Evolutionary conservation across 345 rosid species (phyloP).

Genomic region (Salix viminalis): DNA sequence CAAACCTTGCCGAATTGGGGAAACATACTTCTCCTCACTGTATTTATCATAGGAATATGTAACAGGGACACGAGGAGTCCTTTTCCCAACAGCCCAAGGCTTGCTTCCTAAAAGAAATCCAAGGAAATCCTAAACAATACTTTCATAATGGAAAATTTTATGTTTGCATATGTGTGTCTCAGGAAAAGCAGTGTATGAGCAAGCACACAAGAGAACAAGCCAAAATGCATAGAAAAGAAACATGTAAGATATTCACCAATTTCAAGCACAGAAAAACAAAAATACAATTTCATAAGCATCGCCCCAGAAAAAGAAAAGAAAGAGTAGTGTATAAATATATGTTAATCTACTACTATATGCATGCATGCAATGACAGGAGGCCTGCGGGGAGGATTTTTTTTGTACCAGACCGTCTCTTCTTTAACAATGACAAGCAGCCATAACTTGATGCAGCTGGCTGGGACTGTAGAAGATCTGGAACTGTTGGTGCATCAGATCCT

Average conservation of each 20-base stretch:
- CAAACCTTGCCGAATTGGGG: constrained; percentile 53
- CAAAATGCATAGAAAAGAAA: no score
- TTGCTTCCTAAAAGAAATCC: constrained; percentile 45
- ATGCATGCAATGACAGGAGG: neutral
- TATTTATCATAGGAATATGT: constrained; percentile 51
- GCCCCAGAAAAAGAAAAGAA: neutral
- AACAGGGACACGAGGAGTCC: constrained; percentile 81
- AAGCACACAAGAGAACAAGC: neutral
- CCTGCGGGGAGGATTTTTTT: constrained; percentile 17
- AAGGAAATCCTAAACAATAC: constrained; percentile 15
- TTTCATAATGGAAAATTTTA: neutral
- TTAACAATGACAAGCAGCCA: constrained; percentile 58
- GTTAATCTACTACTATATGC: neutral
- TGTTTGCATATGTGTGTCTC: neutral
- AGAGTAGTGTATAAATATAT: neutral
- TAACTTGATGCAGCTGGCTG: constrained; percentile 49
- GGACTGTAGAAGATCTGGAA: constrained; percentile 59
- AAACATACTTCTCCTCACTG: constrained; percentile 41
- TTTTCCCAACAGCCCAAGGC: constrained; percentile 82
- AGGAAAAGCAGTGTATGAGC: neutral
- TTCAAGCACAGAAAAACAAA: neutral
- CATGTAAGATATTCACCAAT: neutral
- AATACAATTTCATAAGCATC: neutral
- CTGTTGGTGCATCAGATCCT: constrained; percentile 43
- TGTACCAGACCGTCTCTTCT: constrained; percentile 65